Conservation (phyloP, 257 asterid genomes). For the Phtheirospermum japonicum region DNA sequence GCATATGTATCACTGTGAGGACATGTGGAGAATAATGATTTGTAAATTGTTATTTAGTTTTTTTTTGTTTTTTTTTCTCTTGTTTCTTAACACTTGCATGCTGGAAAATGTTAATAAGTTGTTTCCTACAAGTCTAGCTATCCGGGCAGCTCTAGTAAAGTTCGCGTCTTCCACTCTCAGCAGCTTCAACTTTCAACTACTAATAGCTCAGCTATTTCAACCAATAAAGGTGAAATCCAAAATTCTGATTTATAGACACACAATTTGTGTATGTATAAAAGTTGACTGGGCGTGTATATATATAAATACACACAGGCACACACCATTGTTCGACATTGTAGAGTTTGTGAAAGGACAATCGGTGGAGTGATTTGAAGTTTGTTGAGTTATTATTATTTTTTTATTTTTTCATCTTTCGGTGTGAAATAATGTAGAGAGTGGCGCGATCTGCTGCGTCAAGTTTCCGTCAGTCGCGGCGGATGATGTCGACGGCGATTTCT, state of each 20-base stretch:
- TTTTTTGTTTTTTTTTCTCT: too few species aligned
- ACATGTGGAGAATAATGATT: too few species aligned
- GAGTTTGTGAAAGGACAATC: not conserved
- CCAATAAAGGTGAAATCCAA: not conserved
- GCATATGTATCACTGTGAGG: too few species aligned
- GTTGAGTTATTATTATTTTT: conserved; percentile 18
- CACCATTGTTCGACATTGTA: not conserved
- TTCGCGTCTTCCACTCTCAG: conserved; percentile 31
- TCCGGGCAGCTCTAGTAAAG: conserved; percentile 36
- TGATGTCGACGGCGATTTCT: conserved; percentile 71
- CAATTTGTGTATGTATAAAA: not conserved
- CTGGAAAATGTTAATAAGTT: too few species aligned
- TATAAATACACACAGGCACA: not conserved
- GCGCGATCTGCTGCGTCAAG: conserved; percentile 77
- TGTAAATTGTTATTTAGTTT: too few species aligned
- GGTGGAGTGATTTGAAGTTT: not conserved
- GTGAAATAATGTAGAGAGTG: conserved; percentile 61
- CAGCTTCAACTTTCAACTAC: conserved; percentile 30
- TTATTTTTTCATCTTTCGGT: conserved; percentile 28
- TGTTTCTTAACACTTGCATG: too few species aligned
- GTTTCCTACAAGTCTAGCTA: too few species aligned
- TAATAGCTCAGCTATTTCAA: not conserved
- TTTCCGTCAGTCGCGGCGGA: conserved; percentile 54
- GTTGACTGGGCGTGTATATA: not conserved
- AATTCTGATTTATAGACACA: conserved; percentile 4